These are phyloP conservation scores for Phaeotremella skinneri DNA, from an alignment of 768 basidiomycete species.

Conservation along the genomic window DNA sequence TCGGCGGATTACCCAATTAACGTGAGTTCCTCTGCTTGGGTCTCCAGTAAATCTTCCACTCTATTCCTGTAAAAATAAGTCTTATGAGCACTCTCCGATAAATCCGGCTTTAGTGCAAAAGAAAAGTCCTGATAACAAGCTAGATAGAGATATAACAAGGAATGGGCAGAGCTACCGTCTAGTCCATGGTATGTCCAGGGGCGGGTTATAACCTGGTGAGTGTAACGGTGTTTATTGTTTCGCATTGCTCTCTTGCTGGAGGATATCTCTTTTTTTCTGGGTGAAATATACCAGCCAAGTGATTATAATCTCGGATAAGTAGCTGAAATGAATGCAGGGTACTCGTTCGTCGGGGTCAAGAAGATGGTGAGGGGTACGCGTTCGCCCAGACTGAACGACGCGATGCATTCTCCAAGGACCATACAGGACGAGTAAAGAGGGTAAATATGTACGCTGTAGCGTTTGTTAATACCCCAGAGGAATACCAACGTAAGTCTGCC, in stretches of 20 bases:
- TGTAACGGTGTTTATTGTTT: not conserved
- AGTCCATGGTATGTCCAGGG: not conserved
- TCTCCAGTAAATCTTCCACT: no score
- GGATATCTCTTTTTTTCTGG: no score
- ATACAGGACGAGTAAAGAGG: not conserved
- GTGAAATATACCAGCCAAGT: no score
- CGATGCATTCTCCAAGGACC: constrained; percentile 3
- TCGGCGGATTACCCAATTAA: not conserved
- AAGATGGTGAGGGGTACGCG: not conserved
- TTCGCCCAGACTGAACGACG: constrained; percentile 1
- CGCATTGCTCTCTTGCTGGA: not conserved
- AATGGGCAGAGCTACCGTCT: not conserved
- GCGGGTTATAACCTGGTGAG: not conserved
- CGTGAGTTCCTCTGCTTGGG: not conserved
- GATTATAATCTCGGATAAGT: no score
- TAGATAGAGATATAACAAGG: not conserved
- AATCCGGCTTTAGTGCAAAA: no score
- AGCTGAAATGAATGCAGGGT: not conserved
- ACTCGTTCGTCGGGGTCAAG: not conserved
- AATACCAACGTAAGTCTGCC: constrained; percentile 2
- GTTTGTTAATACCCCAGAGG: not conserved
- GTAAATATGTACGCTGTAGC: not conserved
- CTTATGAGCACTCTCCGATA: no score
- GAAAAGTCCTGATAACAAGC: no score
- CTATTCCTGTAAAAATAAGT: no score